Evolutionary conservation across 2,329 filamentous ascomycete genomes (phyloP).

Genomic region (Zymoseptoria pseudotritici): DNA sequence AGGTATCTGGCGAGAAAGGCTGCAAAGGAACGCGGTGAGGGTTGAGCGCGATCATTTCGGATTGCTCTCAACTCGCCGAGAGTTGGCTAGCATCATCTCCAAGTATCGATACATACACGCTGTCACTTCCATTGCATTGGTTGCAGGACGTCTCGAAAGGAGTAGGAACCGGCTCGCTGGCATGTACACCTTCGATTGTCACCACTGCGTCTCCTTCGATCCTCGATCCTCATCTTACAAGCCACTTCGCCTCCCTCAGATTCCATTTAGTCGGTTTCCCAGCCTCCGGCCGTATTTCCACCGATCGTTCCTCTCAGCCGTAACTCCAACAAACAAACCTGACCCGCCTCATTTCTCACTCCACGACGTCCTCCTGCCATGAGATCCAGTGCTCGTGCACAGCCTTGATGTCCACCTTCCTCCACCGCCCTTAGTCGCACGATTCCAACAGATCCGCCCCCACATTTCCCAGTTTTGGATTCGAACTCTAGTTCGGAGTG

Average conservation of each 20-base stretch:
- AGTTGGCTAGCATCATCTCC: background rate
- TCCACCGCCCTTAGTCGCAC: background rate
- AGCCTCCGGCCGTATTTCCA: background rate
- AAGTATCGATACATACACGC: background rate
- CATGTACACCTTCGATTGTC: background rate
- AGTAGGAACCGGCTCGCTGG: background rate
- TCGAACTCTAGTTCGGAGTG: conserved; percentile 11
- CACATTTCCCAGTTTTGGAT: background rate
- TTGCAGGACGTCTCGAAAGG: background rate
- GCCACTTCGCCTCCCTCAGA: background rate
- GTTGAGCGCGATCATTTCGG: conserved; percentile 11
- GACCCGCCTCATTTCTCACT: background rate
- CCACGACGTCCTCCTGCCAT: background rate
- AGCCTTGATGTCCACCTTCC: background rate
- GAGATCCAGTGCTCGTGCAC: background rate
- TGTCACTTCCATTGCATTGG: background rate
- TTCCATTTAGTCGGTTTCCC: too few relatives aligned
- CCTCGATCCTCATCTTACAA: background rate
- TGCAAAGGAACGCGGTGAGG: conserved; percentile 51
- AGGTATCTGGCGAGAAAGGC: conserved; percentile 70
- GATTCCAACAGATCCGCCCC: background rate
- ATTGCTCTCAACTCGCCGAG: background rate
- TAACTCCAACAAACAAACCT: background rate
- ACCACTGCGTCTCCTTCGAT: background rate
- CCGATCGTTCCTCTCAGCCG: background rate